Evolutionary conservation across 495 filamentous ascomycete species (phyloP), one percentile per base, ranked within the genome.

Genomic region (Darksidea phi): DNA sequence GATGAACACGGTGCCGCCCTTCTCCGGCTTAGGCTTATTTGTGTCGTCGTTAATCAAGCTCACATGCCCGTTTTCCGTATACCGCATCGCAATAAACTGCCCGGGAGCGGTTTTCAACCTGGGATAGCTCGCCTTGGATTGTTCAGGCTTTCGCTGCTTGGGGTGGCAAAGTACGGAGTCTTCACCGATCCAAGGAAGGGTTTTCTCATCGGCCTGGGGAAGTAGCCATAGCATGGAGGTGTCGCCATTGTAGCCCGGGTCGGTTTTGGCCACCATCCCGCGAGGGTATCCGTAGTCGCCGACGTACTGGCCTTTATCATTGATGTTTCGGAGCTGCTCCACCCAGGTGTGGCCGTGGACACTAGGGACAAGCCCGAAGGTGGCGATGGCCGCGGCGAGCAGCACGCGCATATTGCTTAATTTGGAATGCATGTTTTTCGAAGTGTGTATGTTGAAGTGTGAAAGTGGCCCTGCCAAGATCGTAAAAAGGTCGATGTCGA

Each of bases 61-160:
- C 56, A 94, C 88, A 73, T 97, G 92, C 15, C 92, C 92, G 68
- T 97, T 97, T 65, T 97, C 92, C 49, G 82, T 78, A 73, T 90
- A 94, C 18, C 81, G 78, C 53, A 96, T 73, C 20, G 91, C 88
- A 51, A 95, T 78, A 41, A 80, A 80, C 57, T 83, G 81, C 32
- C 90, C 88, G 7, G 88, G 78, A 20, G 79, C 76, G 21, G 86
- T 89, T 57, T 84, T 71, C 12, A 95, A 80, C 63, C 82, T 81
- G 1, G 85, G 84, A 58, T 78, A 86, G 10, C 78, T 76, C 3
- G 73, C 64, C 23, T 67, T 32, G 17, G 78, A 79, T 65, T 88
- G 82, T 18, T 71, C 77, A 21, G 81, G 78, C 36, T 75, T 79
- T 37, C 76, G 70, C 60, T 86, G 84, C 5, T 70, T 73, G 11